Evolutionary conservation across 306 rosid species (phyloP), one percentile per base, ranked within the genome.

Genomic region (Neltuma alba): DNA sequence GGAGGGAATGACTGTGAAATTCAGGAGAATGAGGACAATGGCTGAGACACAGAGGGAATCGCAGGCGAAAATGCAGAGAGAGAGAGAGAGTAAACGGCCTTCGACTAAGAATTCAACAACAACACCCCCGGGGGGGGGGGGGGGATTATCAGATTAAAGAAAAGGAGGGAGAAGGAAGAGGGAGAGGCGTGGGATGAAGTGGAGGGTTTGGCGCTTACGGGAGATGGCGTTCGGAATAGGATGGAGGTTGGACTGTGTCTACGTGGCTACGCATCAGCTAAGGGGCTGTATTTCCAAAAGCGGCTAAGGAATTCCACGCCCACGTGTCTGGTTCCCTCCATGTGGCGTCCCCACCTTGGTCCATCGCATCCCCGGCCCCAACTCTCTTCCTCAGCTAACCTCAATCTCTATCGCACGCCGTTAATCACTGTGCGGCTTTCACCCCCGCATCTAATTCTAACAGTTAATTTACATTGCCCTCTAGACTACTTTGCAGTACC

Each of bases 191-290:
- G 70, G 60, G 97, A 52, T n/a, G 58, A 20, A 20, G 41, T 23
- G 63, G 84, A 82, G 74, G 85, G 87, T 88, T 88, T 89, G 89
- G 89, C 89, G 88, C 98, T 90, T 87, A 92, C 94, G 96, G 91
- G 36, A 33, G 36, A 33, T 33, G 36, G 36, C 2, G 36, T 33
- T 37, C 7, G 36, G 36, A 33, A 33, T 33, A 33, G 36, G 36
- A 33, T 7, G 23, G 58, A 33, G 36, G 36, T 33, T 33, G 58
- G 75, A 83, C 91, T 91, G 92, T 92, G 89, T 80, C 55, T 81
- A 76, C 76, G 84, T 86, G 93, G 91, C 94, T 75, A 87, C 82
- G 90, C 91, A 82, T 82, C 64, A 70, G 66, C 84, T 40, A 15
- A 74, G 71, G 81, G 65, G 87, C 81, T 85, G 89, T 82, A 58